Evolutionary conservation across 2,329 filamentous ascomycete species (phyloP).

Genomic region (Chalaropsis thielavioides): DNA sequence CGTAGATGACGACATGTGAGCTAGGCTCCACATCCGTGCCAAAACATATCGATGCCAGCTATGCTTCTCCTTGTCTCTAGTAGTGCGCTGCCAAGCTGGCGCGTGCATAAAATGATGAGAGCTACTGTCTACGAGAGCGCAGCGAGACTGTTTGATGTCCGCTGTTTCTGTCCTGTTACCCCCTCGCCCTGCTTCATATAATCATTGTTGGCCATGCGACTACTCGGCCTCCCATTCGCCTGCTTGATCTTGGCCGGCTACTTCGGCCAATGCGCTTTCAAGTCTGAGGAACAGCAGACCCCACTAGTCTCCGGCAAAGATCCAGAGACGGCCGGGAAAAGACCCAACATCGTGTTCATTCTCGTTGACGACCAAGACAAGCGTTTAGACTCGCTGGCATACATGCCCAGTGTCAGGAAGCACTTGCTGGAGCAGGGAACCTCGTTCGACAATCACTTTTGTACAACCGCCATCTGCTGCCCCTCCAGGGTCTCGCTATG

Average conservation of each 20-base stretch:
- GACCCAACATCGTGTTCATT: constrained; percentile 48
- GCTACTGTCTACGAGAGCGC: too few relatives aligned
- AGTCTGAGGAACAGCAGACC: neutral
- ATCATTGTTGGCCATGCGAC: neutral
- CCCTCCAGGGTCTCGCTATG: constrained; percentile 45
- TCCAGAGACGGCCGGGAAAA: neutral
- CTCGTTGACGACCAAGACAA: constrained; percentile 53
- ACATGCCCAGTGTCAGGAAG: constrained; percentile 41
- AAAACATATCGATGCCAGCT: neutral
- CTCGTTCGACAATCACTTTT: constrained; percentile 45
- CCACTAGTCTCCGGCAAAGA: neutral
- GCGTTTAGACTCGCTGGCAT: constrained; percentile 44
- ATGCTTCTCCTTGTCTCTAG: neutral
- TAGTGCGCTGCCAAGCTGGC: too few relatives aligned
- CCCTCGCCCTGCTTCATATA: neutral
- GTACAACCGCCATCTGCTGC: constrained; percentile 50
- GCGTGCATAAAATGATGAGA: neutral
- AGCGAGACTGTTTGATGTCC: too few relatives aligned
- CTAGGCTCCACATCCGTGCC: neutral
- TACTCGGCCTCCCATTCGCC: neutral
- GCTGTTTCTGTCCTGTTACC: neutral
- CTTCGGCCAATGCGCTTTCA: neutral
- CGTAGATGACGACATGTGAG: neutral
- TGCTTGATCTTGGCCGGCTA: neutral
- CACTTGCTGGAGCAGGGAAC: constrained; percentile 43